Percentiles rank a stretch among this genome's conserved stretches.
Evolutionary conservation across 345 rosid species (phyloP).

Genomic region (Eutrema japonicum): DNA sequence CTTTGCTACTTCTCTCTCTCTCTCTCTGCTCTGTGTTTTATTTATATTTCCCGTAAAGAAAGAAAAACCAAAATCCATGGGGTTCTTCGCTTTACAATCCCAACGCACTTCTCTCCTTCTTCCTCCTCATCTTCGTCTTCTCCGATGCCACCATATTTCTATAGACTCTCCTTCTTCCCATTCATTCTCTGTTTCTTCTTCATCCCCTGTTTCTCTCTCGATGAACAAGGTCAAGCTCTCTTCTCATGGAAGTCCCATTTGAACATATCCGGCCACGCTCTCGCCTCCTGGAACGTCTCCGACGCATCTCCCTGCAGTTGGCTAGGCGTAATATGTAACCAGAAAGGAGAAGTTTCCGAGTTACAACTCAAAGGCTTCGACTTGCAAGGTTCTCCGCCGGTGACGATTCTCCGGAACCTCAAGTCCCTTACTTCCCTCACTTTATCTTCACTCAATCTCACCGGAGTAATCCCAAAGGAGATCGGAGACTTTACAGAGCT

Average conservation of each 20-base stretch:
- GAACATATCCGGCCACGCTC: conserved; percentile 53
- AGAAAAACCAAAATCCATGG: conserved; percentile 53
- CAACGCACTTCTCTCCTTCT: conserved; percentile 51
- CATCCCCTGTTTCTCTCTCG: conserved; percentile 54
- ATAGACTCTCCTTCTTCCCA: conserved; percentile 49
- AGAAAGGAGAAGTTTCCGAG: conserved; percentile 54
- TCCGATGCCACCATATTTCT: conserved; percentile 60
- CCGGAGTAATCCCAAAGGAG: conserved; percentile 65
- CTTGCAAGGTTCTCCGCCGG: conserved; percentile 67
- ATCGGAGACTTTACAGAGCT: conserved; percentile 51
- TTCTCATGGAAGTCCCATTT: conserved; percentile 73
- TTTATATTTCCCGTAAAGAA: conserved; percentile 61
- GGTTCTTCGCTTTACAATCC: conserved; percentile 67
- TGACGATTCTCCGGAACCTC: conserved; percentile 60
- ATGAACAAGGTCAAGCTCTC: conserved; percentile 74
- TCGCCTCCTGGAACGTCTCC: conserved; percentile 61
- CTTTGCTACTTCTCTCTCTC: conserved; percentile 26
- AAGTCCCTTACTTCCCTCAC: conserved; percentile 58
- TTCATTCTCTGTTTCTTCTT: conserved; percentile 52
- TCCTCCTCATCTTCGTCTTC: conserved; percentile 25
- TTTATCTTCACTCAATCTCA: conserved; percentile 74
- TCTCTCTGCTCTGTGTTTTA: conserved; percentile 25
- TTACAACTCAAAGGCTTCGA: conserved; percentile 58
- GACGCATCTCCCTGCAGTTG: conserved; percentile 71
- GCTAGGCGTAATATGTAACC: conserved; percentile 71